phyloP scores from a whole-genome alignment of 2,329 filamentous ascomycete genomes.

The Exutisphaerella laricina region DNA sequence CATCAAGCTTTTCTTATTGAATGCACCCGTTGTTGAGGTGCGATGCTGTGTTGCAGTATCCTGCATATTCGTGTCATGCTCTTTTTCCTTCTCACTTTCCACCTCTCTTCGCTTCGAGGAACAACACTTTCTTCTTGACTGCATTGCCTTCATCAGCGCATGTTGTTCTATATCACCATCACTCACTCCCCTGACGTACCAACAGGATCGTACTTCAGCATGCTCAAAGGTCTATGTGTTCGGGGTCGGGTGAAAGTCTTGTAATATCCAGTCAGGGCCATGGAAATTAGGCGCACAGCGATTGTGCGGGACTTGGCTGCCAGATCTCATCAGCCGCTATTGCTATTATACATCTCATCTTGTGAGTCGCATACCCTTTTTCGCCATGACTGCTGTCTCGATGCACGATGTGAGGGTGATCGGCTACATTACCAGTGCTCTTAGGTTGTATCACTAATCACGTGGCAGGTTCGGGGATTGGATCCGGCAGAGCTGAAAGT shows the following conservation, averaged over 20 bases:
- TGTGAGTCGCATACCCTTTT: slow-evolving; percentile 34
- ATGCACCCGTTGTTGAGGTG: neutral
- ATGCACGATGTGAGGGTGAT: slow-evolving; percentile 1
- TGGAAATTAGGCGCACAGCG: slow-evolving; percentile 88
- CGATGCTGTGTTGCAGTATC: neutral
- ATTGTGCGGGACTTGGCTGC: slow-evolving; percentile 86
- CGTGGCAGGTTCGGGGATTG: neutral
- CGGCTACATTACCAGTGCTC: no score
- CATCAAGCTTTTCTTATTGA: no score
- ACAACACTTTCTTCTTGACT: slow-evolving; percentile 95
- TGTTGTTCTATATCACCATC: no score
- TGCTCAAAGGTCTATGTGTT: slow-evolving; percentile 76
- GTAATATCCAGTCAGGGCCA: slow-evolving; percentile 99
- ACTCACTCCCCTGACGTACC: no score
- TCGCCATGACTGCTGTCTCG: slow-evolving; percentile 20
- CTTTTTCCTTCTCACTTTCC: slow-evolving; percentile 34
- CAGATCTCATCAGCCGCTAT: neutral
- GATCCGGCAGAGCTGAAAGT: no score
- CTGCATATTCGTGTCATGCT: neutral
- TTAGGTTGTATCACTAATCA: no score
- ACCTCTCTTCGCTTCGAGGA: slow-evolving; percentile 86
- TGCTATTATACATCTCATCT: no score
- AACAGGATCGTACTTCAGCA: slow-evolving; percentile 98
- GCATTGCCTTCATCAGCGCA: slow-evolving; percentile 6
- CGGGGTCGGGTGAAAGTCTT: slow-evolving; percentile 83